Evolutionary conservation across 1,139 yeast species (phyloP).

Genomic region (Groenewaldozyma sp.): DNA sequence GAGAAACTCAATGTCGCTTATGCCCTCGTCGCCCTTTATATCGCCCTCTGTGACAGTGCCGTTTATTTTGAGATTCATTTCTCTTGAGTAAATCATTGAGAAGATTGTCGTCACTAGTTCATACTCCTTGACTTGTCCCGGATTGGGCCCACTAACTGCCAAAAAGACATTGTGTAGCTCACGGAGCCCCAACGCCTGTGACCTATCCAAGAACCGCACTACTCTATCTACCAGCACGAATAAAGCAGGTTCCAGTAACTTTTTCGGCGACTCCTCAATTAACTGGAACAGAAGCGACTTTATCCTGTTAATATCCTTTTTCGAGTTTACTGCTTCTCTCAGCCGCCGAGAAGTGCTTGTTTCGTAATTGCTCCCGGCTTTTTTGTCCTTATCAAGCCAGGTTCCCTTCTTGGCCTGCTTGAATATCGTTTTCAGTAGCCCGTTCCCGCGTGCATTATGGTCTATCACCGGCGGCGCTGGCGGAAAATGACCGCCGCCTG

Average conservation of each 20-base stretch:
- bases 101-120: slow-evolving; percentile 3
- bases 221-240: slow-evolving; percentile 6
- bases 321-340: background rate
- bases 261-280: slow-evolving; percentile 6
- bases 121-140: slow-evolving; percentile 3
- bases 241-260: slow-evolving; percentile 3
- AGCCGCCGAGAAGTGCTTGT: slow-evolving; percentile 1
- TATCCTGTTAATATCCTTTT: background rate
- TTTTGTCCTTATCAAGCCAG: slow-evolving; percentile 1
- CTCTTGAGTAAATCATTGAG: background rate
- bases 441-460: background rate
- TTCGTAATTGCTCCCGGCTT: background rate
- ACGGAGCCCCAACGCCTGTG: background rate
- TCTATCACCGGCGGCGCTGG: background rate
- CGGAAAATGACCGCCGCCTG: no score
- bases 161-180: slow-evolving; percentile 3
- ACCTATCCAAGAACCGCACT: background rate
- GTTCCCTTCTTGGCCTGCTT: background rate
- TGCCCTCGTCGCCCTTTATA: background rate
- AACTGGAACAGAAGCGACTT: slow-evolving; percentile 1
- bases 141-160: slow-evolving; percentile 3
- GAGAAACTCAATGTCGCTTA: slow-evolving; percentile 7
- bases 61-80: background rate
- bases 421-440: background rate
- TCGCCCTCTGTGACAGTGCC: background rate